phyloP scores from a whole-genome alignment of 2,329 filamentous ascomycete species.

The Phyllosticta ampelicida region DNA sequence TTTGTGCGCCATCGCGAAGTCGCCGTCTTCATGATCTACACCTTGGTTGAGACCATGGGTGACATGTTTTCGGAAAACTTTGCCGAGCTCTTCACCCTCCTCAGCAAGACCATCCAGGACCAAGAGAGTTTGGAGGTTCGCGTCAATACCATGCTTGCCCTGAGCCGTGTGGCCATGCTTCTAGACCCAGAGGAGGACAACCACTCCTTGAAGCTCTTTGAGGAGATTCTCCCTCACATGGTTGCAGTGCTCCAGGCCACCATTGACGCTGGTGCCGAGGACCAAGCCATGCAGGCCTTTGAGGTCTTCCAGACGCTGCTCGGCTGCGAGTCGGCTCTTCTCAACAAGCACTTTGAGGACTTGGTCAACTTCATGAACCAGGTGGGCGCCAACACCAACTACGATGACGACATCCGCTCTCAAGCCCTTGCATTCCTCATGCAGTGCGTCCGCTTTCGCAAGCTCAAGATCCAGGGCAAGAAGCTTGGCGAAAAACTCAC shows the following conservation, averaged over 20 bases:
- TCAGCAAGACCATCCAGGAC: slow-evolving; percentile 79
- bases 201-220: slow-evolving; percentile 61
- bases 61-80: slow-evolving; percentile 76
- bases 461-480: slow-evolving; percentile 89
- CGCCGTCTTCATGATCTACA: slow-evolving; percentile 85
- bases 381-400: slow-evolving; percentile 62
- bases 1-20: slow-evolving; percentile 76
- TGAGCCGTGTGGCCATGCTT: slow-evolving; percentile 79
- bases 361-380: slow-evolving; percentile 91
- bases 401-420: slow-evolving; percentile 74
- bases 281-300: slow-evolving; percentile 80
- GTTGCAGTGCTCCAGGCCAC: slow-evolving; percentile 79
- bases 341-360: slow-evolving; percentile 79
- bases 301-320: slow-evolving; percentile 96
- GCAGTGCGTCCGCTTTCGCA: slow-evolving; percentile 82
- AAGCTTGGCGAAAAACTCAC: slow-evolving; percentile 81
- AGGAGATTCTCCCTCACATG: slow-evolving; percentile 74
- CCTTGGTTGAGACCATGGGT: slow-evolving; percentile 78
- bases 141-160: slow-evolving; percentile 84
- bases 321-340: slow-evolving; percentile 73
- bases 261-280: slow-evolving; percentile 71
- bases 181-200: slow-evolving; percentile 79
- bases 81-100: slow-evolving; percentile 68
- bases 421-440: slow-evolving; percentile 92
- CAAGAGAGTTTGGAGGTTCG: slow-evolving; percentile 84